Evolutionary conservation across 2,329 filamentous ascomycete species (phyloP), one percentile per base, ranked within the genome.

Genomic region (Clonostachys rosea): DNA sequence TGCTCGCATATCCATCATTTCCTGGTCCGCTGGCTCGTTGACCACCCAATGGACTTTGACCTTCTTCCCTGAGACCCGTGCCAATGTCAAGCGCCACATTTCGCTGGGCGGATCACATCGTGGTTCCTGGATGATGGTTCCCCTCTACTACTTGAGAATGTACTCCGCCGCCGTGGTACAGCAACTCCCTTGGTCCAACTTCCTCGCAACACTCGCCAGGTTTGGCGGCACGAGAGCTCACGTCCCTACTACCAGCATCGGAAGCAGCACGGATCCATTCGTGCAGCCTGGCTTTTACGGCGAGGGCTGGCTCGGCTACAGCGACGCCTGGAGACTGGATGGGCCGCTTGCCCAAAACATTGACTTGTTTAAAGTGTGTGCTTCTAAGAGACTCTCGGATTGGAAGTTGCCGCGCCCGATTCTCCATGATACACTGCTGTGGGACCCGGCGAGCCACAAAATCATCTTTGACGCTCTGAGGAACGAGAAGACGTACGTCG

Each of bases 21-120:
- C 45, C 7, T 47, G 45, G 45, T 47, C 45, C 14, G 45, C 45
- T 14, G 45, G 45, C 24, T 40, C 40, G 9, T 18, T 47, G 13
- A 33, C 45, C 11, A 47, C 45, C 2, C 45, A 47, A 13, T 47
- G 45, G 45, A 47, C 45, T 10, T 24, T 47, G 10, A 42, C 40
- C 6, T 47, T 47, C 45, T 47, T 42, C 17, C 45, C 45, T 6
- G 45, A 47, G 34, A 47, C 45, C 5, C 45, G 45, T n/a, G 45
- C 45, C 45, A 47, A 17, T 33, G 40, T 43, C 13, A 47, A 42
- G 33, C 13, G 40, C 42, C 45, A 47, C 34, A 47, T 47, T 16
- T 39, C 39, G 13, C 17, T 47, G 12, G 45, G 45, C 9, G 24
- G 24, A 6, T 47, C 45, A 7, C 37, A 43, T 34, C 39, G 45